These are phyloP conservation scores for Cyberlindnera japonica DNA, from an alignment of 805 yeast species.

Conservation along the genomic window DNA sequence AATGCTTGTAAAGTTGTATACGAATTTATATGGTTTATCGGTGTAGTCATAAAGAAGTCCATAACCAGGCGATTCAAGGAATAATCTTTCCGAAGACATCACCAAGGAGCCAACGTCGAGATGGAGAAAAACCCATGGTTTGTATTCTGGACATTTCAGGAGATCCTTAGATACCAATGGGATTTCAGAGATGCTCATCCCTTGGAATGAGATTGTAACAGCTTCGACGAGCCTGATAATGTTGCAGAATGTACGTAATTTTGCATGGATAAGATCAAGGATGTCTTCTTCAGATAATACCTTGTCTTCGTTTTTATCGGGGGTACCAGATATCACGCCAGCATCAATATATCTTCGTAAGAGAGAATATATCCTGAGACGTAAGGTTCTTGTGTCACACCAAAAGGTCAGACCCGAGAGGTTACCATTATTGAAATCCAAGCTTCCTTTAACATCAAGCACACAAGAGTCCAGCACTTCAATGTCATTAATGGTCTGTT, in stretches of 20 bases:
- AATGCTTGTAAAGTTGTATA: conserved; percentile 36
- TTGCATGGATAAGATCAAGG: conserved; percentile 13
- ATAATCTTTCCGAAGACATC: conserved; percentile 28
- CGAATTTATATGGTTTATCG: conserved; percentile 41
- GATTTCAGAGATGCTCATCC: conserved; percentile 17
- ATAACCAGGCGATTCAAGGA: conserved; percentile 41
- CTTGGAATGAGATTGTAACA: conserved; percentile 18
- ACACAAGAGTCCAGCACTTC: conserved; percentile 22
- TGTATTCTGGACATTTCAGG: conserved; percentile 20
- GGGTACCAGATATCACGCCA: neutral
- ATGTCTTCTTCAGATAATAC: conserved; percentile 11
- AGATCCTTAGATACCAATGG: conserved; percentile 22
- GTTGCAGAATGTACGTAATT: conserved; percentile 11
- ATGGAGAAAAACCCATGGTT: conserved; percentile 23
- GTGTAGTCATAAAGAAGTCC: conserved; percentile 38
- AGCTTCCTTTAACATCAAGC: conserved; percentile 15
- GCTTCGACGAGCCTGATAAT: conserved; percentile 19
- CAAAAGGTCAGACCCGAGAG: conserved; percentile 17
- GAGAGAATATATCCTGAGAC: conserved; percentile 16
- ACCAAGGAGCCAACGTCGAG: conserved; percentile 21
- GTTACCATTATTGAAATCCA: conserved; percentile 20
- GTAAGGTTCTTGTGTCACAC: conserved; percentile 19
- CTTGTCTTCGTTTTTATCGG: neutral
- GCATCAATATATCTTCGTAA: conserved; percentile 7
- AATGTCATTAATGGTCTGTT: conserved; percentile 16